Conservation (phyloP, 1,284 basidiomycete species). For the Phylloboletellus chloephorus region DNA sequence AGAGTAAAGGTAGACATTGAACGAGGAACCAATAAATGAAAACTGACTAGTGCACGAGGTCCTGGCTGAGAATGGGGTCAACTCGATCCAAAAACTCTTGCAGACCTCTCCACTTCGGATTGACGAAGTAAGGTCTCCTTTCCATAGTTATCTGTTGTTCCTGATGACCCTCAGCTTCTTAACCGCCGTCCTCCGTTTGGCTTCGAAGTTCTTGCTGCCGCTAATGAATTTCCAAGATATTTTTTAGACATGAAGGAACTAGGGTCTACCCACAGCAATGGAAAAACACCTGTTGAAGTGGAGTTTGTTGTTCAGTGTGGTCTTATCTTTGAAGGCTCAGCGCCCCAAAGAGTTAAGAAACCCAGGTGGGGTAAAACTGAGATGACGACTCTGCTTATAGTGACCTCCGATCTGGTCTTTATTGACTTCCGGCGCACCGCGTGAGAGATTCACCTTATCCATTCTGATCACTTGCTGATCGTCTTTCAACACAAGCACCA, state of each 20-base stretch:
- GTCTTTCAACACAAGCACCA: slow-evolving; percentile 47
- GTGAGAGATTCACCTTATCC: slow-evolving; percentile 38
- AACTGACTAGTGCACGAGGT: slow-evolving; percentile 41
- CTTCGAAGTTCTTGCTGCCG: slow-evolving; percentile 53
- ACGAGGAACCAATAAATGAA: background rate
- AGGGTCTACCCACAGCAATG: slow-evolving; percentile 37
- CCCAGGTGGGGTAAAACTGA: slow-evolving; percentile 42
- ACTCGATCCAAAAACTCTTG: slow-evolving; percentile 52
- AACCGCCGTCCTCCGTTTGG: slow-evolving; percentile 73
- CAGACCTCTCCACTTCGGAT: slow-evolving; percentile 53
- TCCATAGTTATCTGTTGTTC: background rate
- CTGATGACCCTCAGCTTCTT: slow-evolving; percentile 48
- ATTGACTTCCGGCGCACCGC: slow-evolving; percentile 72
- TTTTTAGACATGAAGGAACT: slow-evolving; percentile 46
- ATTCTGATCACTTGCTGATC: slow-evolving; percentile 10
- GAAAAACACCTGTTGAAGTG: slow-evolving; percentile 53
- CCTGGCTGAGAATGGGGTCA: slow-evolving; percentile 66
- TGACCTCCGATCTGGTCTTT: slow-evolving; percentile 67
- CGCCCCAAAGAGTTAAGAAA: slow-evolving; percentile 39
- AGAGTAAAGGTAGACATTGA: slow-evolving; percentile 50
- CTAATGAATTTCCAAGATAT: slow-evolving; percentile 63
- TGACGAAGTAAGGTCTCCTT: slow-evolving; percentile 48
- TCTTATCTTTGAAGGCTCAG: slow-evolving; percentile 32
- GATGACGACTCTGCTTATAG: slow-evolving; percentile 63
- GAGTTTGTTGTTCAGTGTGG: slow-evolving; percentile 56